Evolutionary conservation across 106 monocot genomes (phyloP), one percentile per base, ranked within the genome.

Genomic region (Apostasia shenzhenica): DNA sequence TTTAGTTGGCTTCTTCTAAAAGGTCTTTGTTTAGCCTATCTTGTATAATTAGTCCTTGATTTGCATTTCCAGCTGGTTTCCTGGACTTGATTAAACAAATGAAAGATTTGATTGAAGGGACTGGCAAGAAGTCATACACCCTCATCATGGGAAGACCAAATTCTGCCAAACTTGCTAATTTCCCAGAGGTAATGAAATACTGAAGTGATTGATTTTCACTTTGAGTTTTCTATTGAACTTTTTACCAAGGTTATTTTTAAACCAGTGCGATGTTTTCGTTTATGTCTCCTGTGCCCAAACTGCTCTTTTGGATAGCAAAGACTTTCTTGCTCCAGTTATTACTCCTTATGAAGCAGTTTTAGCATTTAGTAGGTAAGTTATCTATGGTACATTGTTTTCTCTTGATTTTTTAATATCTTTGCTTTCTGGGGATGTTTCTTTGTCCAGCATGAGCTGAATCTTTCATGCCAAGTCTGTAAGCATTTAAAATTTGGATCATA

Each of bases 251-350:
- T 71, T 67, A 26, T 48, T 41, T 12, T 78, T 70, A 73, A 45
- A 13, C 50, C 84, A 97, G 95, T 89, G 91, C 80, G 95, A 97
- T 80, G 75, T 92, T 67, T 97, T 97, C 81, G 80, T 97, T 49
- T 92, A 89, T 54, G 84, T 97, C 51, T 97, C 95, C 41, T 97
- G 95, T 81, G 86, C 95, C 14, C 95, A 97, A 87, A 97, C 92
- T 65, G 86, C 95, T 60, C 84, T 97, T 55, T 66, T 97, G 84
- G 95, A 97, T 68, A 92, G 92, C 84, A 97, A 97, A 75, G 92
- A 97, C 12, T 97, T 92, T 70, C 68, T 97, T 61, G 81, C 92
- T 67, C 92, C 95, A 69, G 81, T 97, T 8, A 97, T 97, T 71
- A 97, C 95, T 43, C 95, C 95, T 67, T 95, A 89, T 71, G 95